A percentile compares a stretch with the other conserved stretches of the same genome.
Evolutionary conservation across 164 flowering plant genomes (phyloP).

Genomic region (Protea cynaroides): DNA sequence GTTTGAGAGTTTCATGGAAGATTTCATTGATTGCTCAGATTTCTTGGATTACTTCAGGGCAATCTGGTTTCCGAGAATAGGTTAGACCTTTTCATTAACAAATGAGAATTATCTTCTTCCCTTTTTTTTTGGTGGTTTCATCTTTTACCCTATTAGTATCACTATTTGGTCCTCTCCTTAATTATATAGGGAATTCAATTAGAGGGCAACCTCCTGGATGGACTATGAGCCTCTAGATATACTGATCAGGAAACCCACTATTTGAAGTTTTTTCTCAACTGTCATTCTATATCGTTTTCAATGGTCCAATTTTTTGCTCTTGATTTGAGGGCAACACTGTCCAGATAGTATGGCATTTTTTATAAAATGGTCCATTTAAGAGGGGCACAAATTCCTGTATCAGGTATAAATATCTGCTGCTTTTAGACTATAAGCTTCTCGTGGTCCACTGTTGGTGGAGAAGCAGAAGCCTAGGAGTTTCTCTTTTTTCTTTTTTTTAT

Average conservation of each 20-base stretch:
- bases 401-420: too few species aligned
- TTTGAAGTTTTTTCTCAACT: not conserved
- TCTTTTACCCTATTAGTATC: not conserved
- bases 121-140: too few species aligned
- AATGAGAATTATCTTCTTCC: not conserved
- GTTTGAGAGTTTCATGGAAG: constrained; percentile 66
- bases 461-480: too few species aligned
- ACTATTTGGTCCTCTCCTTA: too few species aligned
- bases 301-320: too few species aligned
- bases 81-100: constrained; percentile 28
- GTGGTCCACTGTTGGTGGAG: too few species aligned
- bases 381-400: too few species aligned
- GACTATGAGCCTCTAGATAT: not conserved
- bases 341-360: too few species aligned
- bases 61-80: constrained; percentile 79
- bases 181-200: not conserved
- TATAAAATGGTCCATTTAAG: too few species aligned
- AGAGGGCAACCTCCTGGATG: not conserved
- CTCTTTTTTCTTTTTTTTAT: too few species aligned
- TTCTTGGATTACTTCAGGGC: constrained; percentile 91
- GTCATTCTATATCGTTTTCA: not conserved
- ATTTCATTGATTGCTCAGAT: constrained; percentile 55
- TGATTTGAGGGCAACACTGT: too few species aligned
- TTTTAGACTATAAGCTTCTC: too few species aligned
- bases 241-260: not conserved